Percentiles rank a stretch among this genome's conserved stretches.
phyloP scores from a whole-genome alignment of 805 yeast genomes.

The Brettanomyces naardenensis region DNA sequence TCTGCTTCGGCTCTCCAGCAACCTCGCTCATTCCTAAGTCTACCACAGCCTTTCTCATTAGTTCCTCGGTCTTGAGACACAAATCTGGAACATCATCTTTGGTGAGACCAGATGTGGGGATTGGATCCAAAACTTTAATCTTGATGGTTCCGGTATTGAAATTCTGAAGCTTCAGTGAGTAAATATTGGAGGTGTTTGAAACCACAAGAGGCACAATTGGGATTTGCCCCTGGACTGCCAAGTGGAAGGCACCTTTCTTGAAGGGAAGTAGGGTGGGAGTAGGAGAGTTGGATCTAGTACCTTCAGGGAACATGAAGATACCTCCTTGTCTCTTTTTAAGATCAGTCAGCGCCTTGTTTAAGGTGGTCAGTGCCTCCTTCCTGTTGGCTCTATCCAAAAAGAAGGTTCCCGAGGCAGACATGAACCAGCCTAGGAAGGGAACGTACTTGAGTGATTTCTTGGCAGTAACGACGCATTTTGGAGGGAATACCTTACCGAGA shows the following conservation, averaged over 20 bases:
- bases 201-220: conserved; percentile 88
- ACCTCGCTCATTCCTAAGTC: conserved; percentile 37
- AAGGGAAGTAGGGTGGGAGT: conserved; percentile 72
- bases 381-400: conserved; percentile 80
- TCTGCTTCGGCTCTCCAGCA: conserved; percentile 12
- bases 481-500: conserved; percentile 79
- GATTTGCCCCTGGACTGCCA: conserved; percentile 86
- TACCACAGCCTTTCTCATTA: conserved; percentile 42
- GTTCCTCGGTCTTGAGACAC: conserved; percentile 43
- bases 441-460: conserved; percentile 75
- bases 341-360: conserved; percentile 57
- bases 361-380: conserved; percentile 65
- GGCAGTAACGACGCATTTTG: conserved; percentile 86
- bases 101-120: conserved; percentile 60
- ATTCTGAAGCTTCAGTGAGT: conserved; percentile 50
- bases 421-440: conserved; percentile 96
- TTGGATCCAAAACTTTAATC: conserved; percentile 76
- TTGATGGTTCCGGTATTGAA: conserved; percentile 73
- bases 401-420: conserved; percentile 84
- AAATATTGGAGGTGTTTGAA: conserved; percentile 72
- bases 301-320: conserved; percentile 92
- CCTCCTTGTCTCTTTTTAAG: conserved; percentile 62
- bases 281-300: conserved; percentile 79
- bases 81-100: conserved; percentile 64
- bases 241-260: conserved; percentile 96